Conservation (phyloP, 176 grass and related monocot genomes). For the Bonia amplexicaulis region DNA sequence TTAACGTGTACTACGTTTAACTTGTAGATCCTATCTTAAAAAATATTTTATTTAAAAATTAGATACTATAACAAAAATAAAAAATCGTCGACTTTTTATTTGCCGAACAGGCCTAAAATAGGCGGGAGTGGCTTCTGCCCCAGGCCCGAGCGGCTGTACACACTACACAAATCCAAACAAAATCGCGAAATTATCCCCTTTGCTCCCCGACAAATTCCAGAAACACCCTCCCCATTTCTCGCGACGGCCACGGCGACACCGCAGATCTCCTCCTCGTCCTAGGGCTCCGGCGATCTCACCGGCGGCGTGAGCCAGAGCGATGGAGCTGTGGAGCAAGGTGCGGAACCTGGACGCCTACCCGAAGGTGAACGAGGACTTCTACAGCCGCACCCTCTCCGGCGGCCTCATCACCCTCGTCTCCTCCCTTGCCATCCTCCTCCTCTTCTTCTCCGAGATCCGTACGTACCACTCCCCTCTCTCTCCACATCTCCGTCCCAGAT, state of each 20-base stretch:
- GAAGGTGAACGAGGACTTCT: slow-evolving; percentile 99
- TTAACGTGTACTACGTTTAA: too few relatives aligned
- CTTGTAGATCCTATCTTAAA: too few relatives aligned
- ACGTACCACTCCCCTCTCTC: neutral
- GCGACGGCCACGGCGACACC: slow-evolving; percentile 22
- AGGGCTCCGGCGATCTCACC: slow-evolving; percentile 21
- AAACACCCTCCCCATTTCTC: slow-evolving; percentile 33
- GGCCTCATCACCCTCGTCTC: slow-evolving; percentile 92
- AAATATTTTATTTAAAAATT: too few relatives aligned
- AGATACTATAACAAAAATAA: too few relatives aligned
- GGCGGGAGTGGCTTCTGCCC: too few relatives aligned
- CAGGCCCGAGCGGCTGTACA: too few relatives aligned
- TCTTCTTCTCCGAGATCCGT: slow-evolving; percentile 99
- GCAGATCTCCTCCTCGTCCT: slow-evolving; percentile 54
- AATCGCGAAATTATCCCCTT: neutral
- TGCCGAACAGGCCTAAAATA: too few relatives aligned
- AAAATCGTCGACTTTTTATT: too few relatives aligned
- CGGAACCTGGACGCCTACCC: slow-evolving; percentile 93
- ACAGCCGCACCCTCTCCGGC: slow-evolving; percentile 90
- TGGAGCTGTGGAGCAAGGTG: slow-evolving; percentile 88
- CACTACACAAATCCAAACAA: too few relatives aligned
- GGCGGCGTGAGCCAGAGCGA: slow-evolving; percentile 24
- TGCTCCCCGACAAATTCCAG: slow-evolving; percentile 20
- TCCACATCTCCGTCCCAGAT: neutral
- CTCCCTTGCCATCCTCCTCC: slow-evolving; percentile 74